Conservation (phyloP, 202 grass and related monocot genomes). For the Zoysia matrella region DNA sequence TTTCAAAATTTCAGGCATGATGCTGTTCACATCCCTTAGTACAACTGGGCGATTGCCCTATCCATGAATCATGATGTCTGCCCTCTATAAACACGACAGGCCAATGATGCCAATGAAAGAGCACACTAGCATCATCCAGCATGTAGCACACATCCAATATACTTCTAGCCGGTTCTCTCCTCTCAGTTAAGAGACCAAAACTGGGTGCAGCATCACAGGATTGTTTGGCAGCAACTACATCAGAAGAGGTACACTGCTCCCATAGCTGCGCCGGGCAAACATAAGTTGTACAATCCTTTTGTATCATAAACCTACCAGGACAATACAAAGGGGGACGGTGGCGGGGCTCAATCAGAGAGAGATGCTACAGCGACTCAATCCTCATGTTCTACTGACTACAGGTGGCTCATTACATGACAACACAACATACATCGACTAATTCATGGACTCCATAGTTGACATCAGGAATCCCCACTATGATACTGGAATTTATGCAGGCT, state of each 20-base stretch:
- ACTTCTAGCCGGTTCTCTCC: not conserved
- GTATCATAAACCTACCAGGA: conserved; percentile 28
- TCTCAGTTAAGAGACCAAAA: conserved; percentile 38
- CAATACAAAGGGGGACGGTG: not conserved
- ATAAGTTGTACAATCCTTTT: conserved; percentile 40
- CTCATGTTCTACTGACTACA: not conserved
- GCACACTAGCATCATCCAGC: not conserved
- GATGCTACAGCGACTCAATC: conserved; percentile 27
- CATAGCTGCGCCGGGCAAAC: conserved; percentile 22
- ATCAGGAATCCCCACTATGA: conserved; percentile 4
- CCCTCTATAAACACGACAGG: conserved; percentile 2
- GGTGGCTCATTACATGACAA: conserved; percentile 41
- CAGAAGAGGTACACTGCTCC: not conserved
- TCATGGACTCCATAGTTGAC: conserved; percentile 4
- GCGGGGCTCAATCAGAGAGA: conserved; percentile 1
- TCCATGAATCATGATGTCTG: not conserved
- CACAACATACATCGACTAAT: conserved; percentile 8
- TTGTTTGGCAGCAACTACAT: conserved; percentile 40
- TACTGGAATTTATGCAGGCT: conserved; percentile 29
- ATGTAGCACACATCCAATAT: not conserved
- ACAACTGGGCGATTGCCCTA: not conserved
- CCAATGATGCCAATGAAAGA: conserved; percentile 1
- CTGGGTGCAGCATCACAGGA: conserved; percentile 25
- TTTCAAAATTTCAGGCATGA: not conserved
- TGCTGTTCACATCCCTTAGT: conserved; percentile 5